Percentiles rank a stretch among this genome's conserved stretches.
Conservation (phyloP, 2,329 filamentous ascomycete genomes). For the Fusarium azukiicola region DNA sequence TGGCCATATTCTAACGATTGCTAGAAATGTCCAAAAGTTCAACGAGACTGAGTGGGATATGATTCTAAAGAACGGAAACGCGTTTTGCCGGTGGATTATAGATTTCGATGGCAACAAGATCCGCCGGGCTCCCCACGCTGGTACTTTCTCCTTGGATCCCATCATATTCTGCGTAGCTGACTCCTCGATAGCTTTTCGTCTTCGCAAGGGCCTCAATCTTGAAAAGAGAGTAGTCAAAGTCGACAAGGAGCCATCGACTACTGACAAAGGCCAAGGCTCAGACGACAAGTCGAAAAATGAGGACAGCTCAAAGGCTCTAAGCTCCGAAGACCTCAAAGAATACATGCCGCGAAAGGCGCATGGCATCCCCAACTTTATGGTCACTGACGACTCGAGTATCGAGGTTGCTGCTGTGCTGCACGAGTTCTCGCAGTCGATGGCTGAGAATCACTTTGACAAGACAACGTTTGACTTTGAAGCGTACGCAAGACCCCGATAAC, state of each 20-base stretch:
- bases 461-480: not conserved
- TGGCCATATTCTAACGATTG: no score
- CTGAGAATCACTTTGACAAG: not conserved
- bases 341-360: not conserved
- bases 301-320: not conserved
- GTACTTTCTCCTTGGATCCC: not conserved
- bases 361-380: not conserved
- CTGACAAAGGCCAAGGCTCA: not conserved
- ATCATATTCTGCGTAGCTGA: not conserved
- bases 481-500: not conserved
- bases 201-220: not conserved
- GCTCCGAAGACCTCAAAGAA: not conserved
- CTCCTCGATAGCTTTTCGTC: not conserved
- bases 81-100: not conserved
- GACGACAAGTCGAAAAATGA: not conserved
- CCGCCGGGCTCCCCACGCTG: not conserved
- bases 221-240: not conserved
- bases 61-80: no score
- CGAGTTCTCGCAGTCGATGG: not conserved
- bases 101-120: not conserved
- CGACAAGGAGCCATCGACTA: not conserved
- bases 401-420: not conserved
- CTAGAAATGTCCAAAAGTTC: no score
- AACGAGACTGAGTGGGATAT: no score
- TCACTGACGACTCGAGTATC: not conserved